Percentiles rank a stretch among this genome's conserved stretches.
Evolutionary conservation across 2,329 filamentous ascomycete species (phyloP).

Genomic region (Colletotrichum australisinense): DNA sequence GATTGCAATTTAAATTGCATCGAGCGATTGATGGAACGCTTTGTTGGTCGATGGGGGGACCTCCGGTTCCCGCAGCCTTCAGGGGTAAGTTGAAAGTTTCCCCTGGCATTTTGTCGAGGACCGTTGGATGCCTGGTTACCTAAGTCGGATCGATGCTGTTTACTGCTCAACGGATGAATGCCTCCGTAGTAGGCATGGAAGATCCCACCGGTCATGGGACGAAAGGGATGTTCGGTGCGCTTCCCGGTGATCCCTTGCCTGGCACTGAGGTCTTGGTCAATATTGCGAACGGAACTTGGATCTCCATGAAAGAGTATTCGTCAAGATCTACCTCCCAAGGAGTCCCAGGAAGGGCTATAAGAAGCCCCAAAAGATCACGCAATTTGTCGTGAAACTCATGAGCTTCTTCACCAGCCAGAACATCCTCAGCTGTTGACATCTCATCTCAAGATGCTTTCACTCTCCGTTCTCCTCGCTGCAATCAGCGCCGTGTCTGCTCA

Average conservation of each 20-base stretch:
- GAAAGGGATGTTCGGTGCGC: not conserved
- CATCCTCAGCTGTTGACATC: not conserved
- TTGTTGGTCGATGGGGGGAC: not conserved
- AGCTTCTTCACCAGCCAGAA: not conserved
- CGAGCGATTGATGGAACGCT: not conserved
- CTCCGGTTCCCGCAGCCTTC: not conserved
- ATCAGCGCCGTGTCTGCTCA: conserved; percentile 52
- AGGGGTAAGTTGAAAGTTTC: not conserved
- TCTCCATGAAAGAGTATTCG: not conserved
- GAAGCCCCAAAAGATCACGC: not conserved
- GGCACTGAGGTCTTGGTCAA: not conserved
- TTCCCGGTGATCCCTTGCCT: not conserved
- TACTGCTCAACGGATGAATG: not conserved
- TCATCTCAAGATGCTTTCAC: conserved; percentile 15
- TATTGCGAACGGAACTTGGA: not conserved
- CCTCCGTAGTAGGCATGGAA: not conserved
- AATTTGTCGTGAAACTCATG: not conserved
- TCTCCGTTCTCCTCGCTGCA: conserved; percentile 53
- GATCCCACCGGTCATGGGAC: not conserved
- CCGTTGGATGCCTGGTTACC: not conserved
- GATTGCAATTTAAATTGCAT: conserved; percentile 11
- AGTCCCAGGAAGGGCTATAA: not conserved
- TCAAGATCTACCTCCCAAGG: not conserved
- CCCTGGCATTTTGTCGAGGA: not conserved
- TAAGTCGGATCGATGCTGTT: not conserved